Conservation (phyloP, 2,329 filamentous ascomycete species). For the Coniochaeta ligniaria region DNA sequence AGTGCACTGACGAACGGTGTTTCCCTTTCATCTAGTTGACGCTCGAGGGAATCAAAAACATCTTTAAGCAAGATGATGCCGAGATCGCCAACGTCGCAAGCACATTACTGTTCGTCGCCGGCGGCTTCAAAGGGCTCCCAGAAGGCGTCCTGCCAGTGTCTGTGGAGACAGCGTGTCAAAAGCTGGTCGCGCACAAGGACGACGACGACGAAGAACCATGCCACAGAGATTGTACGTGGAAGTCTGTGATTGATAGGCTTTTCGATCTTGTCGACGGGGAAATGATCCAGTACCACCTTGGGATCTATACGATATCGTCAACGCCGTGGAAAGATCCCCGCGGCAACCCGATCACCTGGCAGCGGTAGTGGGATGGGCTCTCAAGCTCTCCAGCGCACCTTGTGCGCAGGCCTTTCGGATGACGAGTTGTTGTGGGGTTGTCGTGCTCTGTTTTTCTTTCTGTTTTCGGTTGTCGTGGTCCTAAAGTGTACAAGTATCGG, state of each 20-base stretch:
- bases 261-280: not conserved
- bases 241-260: not conserved
- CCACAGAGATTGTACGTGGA: not conserved
- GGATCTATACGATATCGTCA: too few relatives aligned
- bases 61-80: not conserved
- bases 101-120: not conserved
- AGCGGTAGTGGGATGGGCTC: too few relatives aligned
- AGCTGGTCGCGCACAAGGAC: not conserved
- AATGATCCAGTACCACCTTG: too few relatives aligned
- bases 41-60: not conserved
- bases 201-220: not conserved
- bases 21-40: not conserved
- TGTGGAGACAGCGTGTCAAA: not conserved
- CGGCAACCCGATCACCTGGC: too few relatives aligned
- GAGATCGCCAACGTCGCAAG: not conserved
- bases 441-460: too few relatives aligned
- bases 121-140: not conserved
- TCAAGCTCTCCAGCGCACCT: too few relatives aligned
- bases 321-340: too few relatives aligned
- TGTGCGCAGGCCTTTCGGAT: too few relatives aligned
- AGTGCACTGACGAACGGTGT: not conserved
- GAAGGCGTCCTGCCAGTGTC: not conserved
- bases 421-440: too few relatives aligned
- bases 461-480: too few relatives aligned
- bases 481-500: too few relatives aligned